Evolutionary conservation across 176 grass and related monocot genomes (phyloP), one percentile per base, ranked within the genome.

Genomic region (Juncus effusus): DNA sequence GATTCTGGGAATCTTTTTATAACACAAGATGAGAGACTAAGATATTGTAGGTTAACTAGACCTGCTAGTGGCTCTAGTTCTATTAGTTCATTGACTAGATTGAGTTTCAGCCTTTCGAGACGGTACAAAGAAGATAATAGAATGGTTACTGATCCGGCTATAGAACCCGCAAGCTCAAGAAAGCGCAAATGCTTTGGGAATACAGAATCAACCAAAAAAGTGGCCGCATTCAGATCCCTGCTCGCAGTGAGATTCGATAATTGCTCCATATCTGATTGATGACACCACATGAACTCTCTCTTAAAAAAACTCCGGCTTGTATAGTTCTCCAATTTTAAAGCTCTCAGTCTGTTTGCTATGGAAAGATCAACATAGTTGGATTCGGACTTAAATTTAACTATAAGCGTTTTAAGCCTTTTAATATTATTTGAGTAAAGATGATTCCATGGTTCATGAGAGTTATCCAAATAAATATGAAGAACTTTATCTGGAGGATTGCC

Each of bases 41-140:
- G 42, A 10, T 28, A 11, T 7, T 65, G 41, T 10, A 65, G 47
- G 13, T 65, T 65, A 47, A 65, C 19, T 47, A 65, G 13, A 44
- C 47, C 47, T 3, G 12, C 40, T 47, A 65, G 13, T 44, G 13
- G 38, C 15, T 65, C n/a, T 10, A 65, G 62, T 6, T 49, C 39
- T 2, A 65, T 65, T 4, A 9, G 5, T 7, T 7, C 4, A 15
- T 15, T 3, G 5, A 3, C 2, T 5, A 65, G 5, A 50, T 65
- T 13, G 47, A 65, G 41, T 9, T 10, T 51, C 13, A 65, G 10
- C 10, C 9, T 51, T 19, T 19, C 41, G 13, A 65, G 41, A 40
- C 5, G 13, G 47, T 65, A 65, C 41, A n/a, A 13, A 16, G 63
- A 65, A 45, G 16, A 65, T 19, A 65, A 2, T 19, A 13, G 47